Evolutionary conservation across 176 grass and related monocot genomes (phyloP), one percentile per base, ranked within the genome.

Genomic region (Aechmea fasciata): DNA sequence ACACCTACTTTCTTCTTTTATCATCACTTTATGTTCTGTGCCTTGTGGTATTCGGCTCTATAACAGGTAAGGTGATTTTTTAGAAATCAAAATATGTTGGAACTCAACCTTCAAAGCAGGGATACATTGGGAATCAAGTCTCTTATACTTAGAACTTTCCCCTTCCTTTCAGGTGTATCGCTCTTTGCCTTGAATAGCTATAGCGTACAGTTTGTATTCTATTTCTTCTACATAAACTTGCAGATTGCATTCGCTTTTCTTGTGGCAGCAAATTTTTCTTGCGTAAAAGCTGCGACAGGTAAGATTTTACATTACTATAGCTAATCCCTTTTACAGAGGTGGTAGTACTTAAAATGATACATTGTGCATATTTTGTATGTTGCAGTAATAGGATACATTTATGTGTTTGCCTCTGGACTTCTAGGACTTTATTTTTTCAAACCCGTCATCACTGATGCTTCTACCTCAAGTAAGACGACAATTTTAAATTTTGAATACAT

Each of bases 321-420:
- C 15, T 18, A 13, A 51, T 78, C 6, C 54, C 22, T 24, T 71
- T 70, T 78, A 26, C 71, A 63, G 25, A 65, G 73, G 47, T 41
- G 75, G 19, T 9, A 48, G 11, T 68, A 41, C 33, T 9, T 28
- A 11, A 13, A 69, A 5, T 78, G 26, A 73, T 63, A 76, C 33
- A 64, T 69, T 41, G 13, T 66, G 29, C 52, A 3, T 23, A 48
- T 77, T 53, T 53, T 67, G 26, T 52, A 47, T 81, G 14, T 25
- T 87, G 70, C 86, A 96, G 93, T 96, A 41, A 76, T 90, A 81
- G 85, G 81, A 53, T 90, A 96, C 65, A 96, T 96, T 49, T 96
- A 96, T 72, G 93, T 96, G 80, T 89, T 89, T 71, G 85, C 82
- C 26, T 87, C 86, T n/a, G 93, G 93, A 57, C 79, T 96, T 50